phyloP scores from a whole-genome alignment of 352 stramenopile species.

The Phytophthora syringae region DNA sequence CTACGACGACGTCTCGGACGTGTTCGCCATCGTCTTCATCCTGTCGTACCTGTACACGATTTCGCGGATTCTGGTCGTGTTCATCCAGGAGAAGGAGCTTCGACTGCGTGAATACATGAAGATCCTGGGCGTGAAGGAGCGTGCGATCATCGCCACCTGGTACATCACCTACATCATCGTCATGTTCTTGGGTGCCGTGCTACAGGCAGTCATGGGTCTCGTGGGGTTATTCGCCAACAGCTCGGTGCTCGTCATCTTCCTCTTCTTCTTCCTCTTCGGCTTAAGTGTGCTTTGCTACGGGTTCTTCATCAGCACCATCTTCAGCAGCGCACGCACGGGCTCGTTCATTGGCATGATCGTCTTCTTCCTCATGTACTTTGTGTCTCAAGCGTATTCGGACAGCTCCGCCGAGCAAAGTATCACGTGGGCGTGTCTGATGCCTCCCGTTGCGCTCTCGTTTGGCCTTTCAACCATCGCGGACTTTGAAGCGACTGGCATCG shows the following conservation, averaged over 20 bases:
- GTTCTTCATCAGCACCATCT: conserved; percentile 76
- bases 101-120: conserved; percentile 91
- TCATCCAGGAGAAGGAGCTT: conserved; percentile 92
- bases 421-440: conserved; percentile 52
- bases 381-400: conserved; percentile 45
- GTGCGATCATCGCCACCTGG: conserved; percentile 64
- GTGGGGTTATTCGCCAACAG: conserved; percentile 50
- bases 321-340: conserved; percentile 59
- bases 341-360: conserved; percentile 78
- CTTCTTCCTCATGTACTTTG: conserved; percentile 90
- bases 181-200: conserved; percentile 64
- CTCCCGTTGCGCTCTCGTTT: conserved; percentile 65
- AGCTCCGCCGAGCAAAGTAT: conserved; percentile 38
- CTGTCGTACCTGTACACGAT: conserved; percentile 89
- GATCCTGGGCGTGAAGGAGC: conserved; percentile 89
- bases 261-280: conserved; percentile 78
- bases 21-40: conserved; percentile 89
- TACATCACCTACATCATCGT: conserved; percentile 90
- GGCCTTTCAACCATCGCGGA: conserved; percentile 57
- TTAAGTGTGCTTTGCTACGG: conserved; percentile 45
- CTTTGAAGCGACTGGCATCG: conserved; percentile 46
- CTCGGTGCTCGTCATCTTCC: conserved; percentile 63
- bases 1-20: conserved; percentile 56
- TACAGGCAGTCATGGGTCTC: conserved; percentile 51
- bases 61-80: conserved; percentile 73